These are phyloP conservation scores for Colletotrichum camelliae DNA, from an alignment of 2,329 filamentous ascomycete genomes.

Conservation along the genomic window DNA sequence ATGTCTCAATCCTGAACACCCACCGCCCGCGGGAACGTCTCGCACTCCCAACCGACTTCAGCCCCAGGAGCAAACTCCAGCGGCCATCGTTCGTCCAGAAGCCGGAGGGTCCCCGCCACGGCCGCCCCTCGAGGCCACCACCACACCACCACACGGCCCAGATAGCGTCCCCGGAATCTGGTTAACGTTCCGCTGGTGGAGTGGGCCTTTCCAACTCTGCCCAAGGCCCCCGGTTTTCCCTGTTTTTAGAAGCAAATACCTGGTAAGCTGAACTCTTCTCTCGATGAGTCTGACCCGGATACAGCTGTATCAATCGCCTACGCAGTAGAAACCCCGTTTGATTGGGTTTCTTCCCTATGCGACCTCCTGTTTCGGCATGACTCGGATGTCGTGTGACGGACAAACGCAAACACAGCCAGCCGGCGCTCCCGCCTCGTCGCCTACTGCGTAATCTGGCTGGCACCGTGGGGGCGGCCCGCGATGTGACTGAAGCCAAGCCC, in stretches of 20 bases:
- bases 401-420: background rate
- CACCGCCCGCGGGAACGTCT: background rate
- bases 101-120: background rate
- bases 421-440: background rate
- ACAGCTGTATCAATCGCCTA: background rate
- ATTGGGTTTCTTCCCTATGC: background rate
- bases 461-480: background rate
- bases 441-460: background rate
- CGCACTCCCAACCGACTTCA: background rate
- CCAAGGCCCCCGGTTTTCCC: background rate
- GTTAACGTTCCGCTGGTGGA: background rate
- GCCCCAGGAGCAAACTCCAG: background rate
- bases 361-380: background rate
- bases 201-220: background rate
- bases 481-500: background rate
- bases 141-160: background rate
- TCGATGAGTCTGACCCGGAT: background rate
- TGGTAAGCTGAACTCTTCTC: background rate
- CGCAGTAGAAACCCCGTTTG: background rate
- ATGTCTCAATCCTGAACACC: background rate
- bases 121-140: background rate
- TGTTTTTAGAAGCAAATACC: background rate
- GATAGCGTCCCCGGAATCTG: conserved; percentile 7
- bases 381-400: background rate
- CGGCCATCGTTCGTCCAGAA: background rate